A percentile compares a stretch with the other conserved stretches of the same genome.
These are phyloP conservation scores for Ampelomyces quisqualis DNA, from an alignment of 2,329 filamentous ascomycete species.

Conservation along the genomic window DNA sequence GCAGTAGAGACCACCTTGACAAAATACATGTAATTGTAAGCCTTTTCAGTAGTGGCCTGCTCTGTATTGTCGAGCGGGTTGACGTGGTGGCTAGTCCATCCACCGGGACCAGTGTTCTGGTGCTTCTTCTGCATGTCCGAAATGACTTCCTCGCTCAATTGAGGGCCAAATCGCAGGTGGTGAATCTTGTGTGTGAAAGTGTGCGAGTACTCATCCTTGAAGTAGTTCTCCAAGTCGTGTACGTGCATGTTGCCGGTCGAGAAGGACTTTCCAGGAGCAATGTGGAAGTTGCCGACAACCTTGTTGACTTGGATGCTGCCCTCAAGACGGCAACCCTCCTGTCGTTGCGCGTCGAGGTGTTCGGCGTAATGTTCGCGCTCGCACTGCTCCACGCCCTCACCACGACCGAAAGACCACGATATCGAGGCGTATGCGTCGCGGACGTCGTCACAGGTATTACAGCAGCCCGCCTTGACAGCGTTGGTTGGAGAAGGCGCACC, in stretches of 20 bases:
- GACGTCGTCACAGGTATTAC: constrained; percentile 96
- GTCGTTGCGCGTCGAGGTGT: constrained; percentile 80
- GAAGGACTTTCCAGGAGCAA: constrained; percentile 93
- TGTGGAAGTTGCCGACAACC: constrained; percentile 97
- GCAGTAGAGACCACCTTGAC: constrained; percentile 97
- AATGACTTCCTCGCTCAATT: constrained; percentile 71
- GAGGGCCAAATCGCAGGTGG: constrained; percentile 86
- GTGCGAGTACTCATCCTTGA: constrained; percentile 69
- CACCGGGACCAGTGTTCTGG: constrained; percentile 60
- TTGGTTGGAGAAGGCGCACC: constrained; percentile 73
- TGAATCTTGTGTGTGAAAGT: constrained; percentile 90
- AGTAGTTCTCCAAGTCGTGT: constrained; percentile 95
- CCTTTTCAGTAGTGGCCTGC: constrained; percentile 76
- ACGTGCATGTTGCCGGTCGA: constrained; percentile 96
- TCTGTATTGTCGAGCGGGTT: constrained; percentile 84
- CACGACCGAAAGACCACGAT: constrained; percentile 91
- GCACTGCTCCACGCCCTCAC: constrained; percentile 93
- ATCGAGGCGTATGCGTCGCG: constrained; percentile 87
- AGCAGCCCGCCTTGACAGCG: constrained; percentile 82
- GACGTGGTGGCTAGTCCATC: constrained; percentile 84
- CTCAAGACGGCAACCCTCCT: constrained; percentile 92
- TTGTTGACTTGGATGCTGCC: constrained; percentile 94
- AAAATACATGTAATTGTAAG: constrained; percentile 99
- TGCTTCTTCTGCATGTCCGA: constrained; percentile 43
- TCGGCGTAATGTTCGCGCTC: constrained; percentile 91